Percentiles rank a stretch among this genome's conserved stretches.
These are phyloP conservation scores for Salix suchowensis DNA, from an alignment of 345 rosid species.

Conservation along the genomic window DNA sequence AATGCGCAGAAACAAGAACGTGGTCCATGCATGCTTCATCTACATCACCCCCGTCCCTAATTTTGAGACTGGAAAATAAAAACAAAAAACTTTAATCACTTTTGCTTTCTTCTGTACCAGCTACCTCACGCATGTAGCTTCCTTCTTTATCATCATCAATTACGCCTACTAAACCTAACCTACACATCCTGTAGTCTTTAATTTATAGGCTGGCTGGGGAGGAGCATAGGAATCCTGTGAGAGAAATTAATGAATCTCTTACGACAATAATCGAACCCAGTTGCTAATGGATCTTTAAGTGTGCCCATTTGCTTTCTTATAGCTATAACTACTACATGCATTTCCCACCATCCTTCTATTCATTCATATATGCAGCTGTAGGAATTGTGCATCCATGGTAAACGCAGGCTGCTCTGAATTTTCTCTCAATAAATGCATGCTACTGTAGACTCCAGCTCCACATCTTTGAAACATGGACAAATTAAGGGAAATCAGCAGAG, in stretches of 20 bases:
- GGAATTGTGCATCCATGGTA: not conserved
- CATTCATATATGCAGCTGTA: not conserved
- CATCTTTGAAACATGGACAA: not conserved
- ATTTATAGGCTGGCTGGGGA: slow-evolving; percentile 11
- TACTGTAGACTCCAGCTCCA: slow-evolving; percentile 10
- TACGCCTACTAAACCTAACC: slow-evolving; percentile 49
- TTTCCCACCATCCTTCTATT: not conserved
- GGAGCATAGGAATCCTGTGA: slow-evolving; percentile 9
- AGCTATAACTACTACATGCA: too few species aligned
- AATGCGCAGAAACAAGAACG: slow-evolving; percentile 13
- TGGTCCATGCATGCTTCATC: slow-evolving; percentile 16
- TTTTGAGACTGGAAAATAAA: not conserved
- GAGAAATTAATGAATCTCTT: slow-evolving; percentile 14
- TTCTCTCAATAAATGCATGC: slow-evolving; percentile 14
- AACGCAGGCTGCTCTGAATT: not conserved
- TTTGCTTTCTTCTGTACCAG: not conserved
- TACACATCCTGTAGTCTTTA: slow-evolving; percentile 16
- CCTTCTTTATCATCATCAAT: slow-evolving; percentile 31
- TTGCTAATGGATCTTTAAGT: not conserved
- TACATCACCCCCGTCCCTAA: not conserved
- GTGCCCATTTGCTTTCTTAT: not conserved
- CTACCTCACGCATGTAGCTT: slow-evolving; percentile 25
- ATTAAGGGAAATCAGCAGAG: not conserved
- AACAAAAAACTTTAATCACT: not conserved
- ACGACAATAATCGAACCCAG: slow-evolving; percentile 38